Evolutionary conservation across 202 grass and related monocot species (phyloP).

Genomic region (Hordeum pubiflorum): DNA sequence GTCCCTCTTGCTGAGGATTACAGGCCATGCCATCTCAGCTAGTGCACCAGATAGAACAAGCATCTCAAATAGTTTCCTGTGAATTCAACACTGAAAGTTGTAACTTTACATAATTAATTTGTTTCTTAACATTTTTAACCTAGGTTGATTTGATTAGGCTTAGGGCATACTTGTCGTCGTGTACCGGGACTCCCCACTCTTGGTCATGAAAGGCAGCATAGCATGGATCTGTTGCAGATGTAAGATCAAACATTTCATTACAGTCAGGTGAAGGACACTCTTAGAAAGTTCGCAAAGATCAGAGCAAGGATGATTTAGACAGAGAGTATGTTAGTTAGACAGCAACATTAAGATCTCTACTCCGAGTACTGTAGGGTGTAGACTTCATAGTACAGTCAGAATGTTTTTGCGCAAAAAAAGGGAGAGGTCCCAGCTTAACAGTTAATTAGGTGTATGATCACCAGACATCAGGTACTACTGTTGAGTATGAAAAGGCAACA

Average conservation of each 20-base stretch:
- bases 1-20: slow-evolving; percentile 84
- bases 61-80: slow-evolving; percentile 91
- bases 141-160: slow-evolving; percentile 1
- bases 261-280: too few species aligned
- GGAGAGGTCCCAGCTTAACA: not conserved
- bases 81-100: slow-evolving; percentile 29
- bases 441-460: slow-evolving; percentile 17
- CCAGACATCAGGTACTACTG: slow-evolving; percentile 1
- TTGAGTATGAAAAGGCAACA: not conserved
- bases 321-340: not conserved
- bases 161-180: slow-evolving; percentile 77
- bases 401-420: slow-evolving; percentile 1
- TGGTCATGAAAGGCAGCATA: slow-evolving; percentile 84
- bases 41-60: slow-evolving; percentile 81
- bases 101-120: slow-evolving; percentile 42
- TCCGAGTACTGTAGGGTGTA: not conserved
- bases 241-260: slow-evolving; percentile 26
- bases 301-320: not conserved
- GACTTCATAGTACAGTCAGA: slow-evolving; percentile 2
- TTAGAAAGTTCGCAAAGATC: too few species aligned
- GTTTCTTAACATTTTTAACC: not conserved
- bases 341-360: not conserved
- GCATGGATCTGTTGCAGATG: slow-evolving; percentile 64
- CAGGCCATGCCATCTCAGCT: slow-evolving; percentile 83
- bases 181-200: slow-evolving; percentile 89